Evolutionary conservation across 2,329 filamentous ascomycete species (phyloP).

Genomic region (Tolypocladium amazonense): DNA sequence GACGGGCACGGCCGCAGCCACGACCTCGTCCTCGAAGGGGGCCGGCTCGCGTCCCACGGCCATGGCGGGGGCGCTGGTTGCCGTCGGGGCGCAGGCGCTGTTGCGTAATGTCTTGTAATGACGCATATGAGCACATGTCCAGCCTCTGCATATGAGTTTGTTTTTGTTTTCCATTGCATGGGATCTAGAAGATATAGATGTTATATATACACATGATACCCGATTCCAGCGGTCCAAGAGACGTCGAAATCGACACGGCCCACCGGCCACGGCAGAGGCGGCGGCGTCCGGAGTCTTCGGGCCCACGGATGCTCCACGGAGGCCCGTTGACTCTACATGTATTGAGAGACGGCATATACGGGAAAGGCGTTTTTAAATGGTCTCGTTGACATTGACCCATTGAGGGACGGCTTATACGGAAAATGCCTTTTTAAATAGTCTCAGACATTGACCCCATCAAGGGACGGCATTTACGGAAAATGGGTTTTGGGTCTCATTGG

Average conservation of each 20-base stretch:
- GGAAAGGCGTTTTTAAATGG: too few relatives aligned
- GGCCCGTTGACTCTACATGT: too few relatives aligned
- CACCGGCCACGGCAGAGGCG: too few relatives aligned
- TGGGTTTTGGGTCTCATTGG: background rate
- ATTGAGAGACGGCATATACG: too few relatives aligned
- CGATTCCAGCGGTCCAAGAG: background rate
- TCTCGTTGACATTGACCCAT: too few relatives aligned
- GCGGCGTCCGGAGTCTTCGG: background rate
- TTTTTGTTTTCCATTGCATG: background rate
- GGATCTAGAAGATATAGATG: background rate
- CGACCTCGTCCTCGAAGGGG: constrained; percentile 2
- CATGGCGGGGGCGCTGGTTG: background rate
- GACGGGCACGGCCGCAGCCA: background rate
- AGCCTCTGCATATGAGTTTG: background rate
- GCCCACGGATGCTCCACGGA: background rate
- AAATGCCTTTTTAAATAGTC: too few relatives aligned
- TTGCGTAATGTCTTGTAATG: constrained; percentile 2
- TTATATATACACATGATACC: background rate
- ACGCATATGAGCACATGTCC: background rate
- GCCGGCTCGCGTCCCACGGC: constrained; percentile 3
- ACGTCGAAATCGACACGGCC: background rate
- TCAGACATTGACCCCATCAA: too few relatives aligned
- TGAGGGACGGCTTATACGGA: too few relatives aligned
- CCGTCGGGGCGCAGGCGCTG: background rate
- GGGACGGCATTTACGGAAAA: too few relatives aligned